Evolutionary conservation across 495 filamentous ascomycete species (phyloP).

Genomic region (Aspergillus taichungensis): DNA sequence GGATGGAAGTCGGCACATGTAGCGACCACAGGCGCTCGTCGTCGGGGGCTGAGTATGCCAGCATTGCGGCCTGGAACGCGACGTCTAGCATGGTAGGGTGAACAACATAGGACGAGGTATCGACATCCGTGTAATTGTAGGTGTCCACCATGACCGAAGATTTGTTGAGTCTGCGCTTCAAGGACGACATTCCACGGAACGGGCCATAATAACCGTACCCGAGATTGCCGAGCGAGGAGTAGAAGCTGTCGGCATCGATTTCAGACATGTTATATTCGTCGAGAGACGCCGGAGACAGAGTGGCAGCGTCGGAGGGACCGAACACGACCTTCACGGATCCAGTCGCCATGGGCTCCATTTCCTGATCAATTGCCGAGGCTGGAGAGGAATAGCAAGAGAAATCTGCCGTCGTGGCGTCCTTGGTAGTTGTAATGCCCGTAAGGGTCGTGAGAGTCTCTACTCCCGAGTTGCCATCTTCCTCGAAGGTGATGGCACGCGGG

Average conservation of each 20-base stretch:
- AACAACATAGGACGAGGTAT: not conserved
- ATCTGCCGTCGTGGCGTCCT: slow-evolving; percentile 7
- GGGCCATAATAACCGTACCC: slow-evolving; percentile 24
- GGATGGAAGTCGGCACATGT: too few relatives aligned
- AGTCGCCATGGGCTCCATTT: too few relatives aligned
- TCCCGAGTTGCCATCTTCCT: slow-evolving; percentile 27
- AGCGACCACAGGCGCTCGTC: too few relatives aligned
- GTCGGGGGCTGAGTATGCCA: not conserved
- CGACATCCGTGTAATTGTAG: slow-evolving; percentile 9
- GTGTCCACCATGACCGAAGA: slow-evolving; percentile 6
- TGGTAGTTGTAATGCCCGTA: slow-evolving; percentile 1
- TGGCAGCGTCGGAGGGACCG: not conserved
- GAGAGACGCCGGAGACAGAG: not conserved
- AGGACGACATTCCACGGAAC: slow-evolving; percentile 15
- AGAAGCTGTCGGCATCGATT: slow-evolving; percentile 36
- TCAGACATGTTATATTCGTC: not conserved
- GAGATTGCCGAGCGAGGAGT: slow-evolving; percentile 25
- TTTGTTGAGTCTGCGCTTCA: slow-evolving; percentile 18
- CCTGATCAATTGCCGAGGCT: too few relatives aligned
- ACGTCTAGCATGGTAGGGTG: not conserved
- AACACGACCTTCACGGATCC: not conserved
- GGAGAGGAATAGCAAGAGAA: slow-evolving; percentile 7
- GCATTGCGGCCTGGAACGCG: not conserved
- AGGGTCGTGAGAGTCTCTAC: slow-evolving; percentile 32
- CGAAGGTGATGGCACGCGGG: slow-evolving; percentile 38